Percentiles rank a stretch among this genome's conserved stretches.
Evolutionary conservation across 1,139 yeast genomes (phyloP).

Genomic region (Kurtzmaniella quercitrusa): DNA sequence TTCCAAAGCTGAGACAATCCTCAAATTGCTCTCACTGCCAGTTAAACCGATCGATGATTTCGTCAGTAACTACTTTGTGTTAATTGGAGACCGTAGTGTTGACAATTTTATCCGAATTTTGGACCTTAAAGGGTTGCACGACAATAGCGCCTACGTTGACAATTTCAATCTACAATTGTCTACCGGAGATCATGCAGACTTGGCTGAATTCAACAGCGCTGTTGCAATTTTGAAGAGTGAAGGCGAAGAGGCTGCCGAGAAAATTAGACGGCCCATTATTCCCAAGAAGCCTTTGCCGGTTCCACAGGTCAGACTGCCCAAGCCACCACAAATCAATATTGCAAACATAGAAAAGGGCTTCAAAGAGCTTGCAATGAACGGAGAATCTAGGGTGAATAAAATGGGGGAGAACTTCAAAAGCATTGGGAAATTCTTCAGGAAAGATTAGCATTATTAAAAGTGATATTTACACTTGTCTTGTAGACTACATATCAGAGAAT

Average conservation of each 20-base stretch:
- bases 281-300: not conserved
- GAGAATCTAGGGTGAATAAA: constrained; percentile 55
- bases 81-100: constrained; percentile 62
- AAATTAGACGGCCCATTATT: constrained; percentile 4
- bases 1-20: constrained; percentile 52
- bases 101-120: constrained; percentile 63
- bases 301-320: constrained; percentile 4
- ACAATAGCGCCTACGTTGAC: constrained; percentile 41
- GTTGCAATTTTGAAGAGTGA: constrained; percentile 23
- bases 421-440: constrained; percentile 56
- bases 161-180: constrained; percentile 56
- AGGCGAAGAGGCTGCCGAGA: constrained; percentile 2
- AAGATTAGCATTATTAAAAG: constrained; percentile 21
- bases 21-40: constrained; percentile 64
- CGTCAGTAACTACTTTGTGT: constrained; percentile 60
- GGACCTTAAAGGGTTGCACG: constrained; percentile 53
- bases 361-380: constrained; percentile 47
- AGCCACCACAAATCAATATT: constrained; percentile 25
- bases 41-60: constrained; percentile 59
- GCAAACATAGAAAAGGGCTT: constrained; percentile 53
- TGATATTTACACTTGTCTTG: not conserved
- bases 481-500: too few species aligned
- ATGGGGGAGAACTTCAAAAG: constrained; percentile 55
- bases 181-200: constrained; percentile 38
- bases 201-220: constrained; percentile 41